These are phyloP conservation scores for Cydonia oblonga DNA, from an alignment of 331 rosid species.

Conservation along the genomic window DNA sequence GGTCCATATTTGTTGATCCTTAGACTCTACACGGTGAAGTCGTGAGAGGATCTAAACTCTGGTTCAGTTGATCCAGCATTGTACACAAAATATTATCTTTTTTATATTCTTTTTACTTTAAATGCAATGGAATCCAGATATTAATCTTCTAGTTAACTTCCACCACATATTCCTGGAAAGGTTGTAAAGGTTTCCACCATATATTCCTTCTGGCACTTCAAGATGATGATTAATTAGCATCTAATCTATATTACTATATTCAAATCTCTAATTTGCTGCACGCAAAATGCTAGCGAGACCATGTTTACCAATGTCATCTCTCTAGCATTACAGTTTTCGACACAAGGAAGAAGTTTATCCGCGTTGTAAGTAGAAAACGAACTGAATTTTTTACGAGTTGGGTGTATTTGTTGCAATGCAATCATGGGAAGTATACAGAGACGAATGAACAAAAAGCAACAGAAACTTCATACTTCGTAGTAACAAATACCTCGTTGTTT, in stretches of 20 bases:
- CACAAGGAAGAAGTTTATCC: background rate
- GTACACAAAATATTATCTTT: background rate
- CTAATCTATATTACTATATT: background rate
- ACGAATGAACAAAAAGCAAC: background rate
- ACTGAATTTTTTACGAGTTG: background rate
- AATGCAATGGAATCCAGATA: background rate
- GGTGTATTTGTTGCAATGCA: background rate
- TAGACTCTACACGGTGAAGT: rapidly evolving
- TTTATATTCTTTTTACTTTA: background rate
- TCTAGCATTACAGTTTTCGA: background rate
- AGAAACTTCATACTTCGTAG: background rate
- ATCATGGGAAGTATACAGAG: background rate
- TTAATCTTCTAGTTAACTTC: background rate
- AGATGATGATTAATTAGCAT: background rate
- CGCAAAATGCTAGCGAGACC: background rate
- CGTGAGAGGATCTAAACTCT: too few species aligned
- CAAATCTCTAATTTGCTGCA: background rate
- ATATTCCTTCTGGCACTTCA: background rate
- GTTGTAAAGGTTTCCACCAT: background rate
- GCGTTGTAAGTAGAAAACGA: background rate
- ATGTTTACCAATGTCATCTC: background rate
- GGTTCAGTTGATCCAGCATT: too few species aligned
- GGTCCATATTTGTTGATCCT: too few species aligned
- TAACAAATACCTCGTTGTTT: background rate
- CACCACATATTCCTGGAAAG: too few species aligned